Conservation (phyloP, 345 rosid genomes). For the Eutrema heterophyllum region DNA sequence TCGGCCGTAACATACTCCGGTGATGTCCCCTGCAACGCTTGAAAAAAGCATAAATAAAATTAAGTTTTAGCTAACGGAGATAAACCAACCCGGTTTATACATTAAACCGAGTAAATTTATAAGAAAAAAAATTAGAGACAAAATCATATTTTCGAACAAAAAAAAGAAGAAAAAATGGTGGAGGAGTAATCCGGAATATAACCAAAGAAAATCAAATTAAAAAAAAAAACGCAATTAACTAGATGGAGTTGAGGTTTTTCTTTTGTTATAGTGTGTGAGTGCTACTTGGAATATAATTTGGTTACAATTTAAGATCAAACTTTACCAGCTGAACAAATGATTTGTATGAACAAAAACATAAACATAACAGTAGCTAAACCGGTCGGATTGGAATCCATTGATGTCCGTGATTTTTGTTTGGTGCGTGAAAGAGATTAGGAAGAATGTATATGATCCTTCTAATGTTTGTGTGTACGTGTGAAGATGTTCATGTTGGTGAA, state of each 20-base stretch:
- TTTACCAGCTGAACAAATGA: not conserved
- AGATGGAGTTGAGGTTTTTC: not conserved
- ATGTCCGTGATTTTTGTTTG: not conserved
- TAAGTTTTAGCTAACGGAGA: not conserved
- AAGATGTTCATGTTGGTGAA: not conserved
- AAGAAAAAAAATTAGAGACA: no score
- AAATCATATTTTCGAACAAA: no score
- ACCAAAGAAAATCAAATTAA: not conserved
- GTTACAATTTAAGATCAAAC: not conserved
- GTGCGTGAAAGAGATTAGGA: not conserved
- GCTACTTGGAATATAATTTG: not conserved
- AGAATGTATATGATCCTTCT: not conserved
- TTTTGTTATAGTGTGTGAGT: no score
- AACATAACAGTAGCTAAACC: not conserved
- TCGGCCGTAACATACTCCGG: constrained; percentile 38
- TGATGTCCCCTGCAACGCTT: constrained; percentile 10
- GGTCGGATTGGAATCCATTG: constrained; percentile 13
- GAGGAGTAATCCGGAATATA: not conserved
- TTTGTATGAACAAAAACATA: not conserved
- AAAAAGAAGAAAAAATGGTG: no score
- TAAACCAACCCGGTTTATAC: not conserved
- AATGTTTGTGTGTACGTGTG: not conserved
- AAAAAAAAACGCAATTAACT: not conserved
- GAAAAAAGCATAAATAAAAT: not conserved
- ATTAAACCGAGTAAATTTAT: not conserved